Evolutionary conservation across 495 filamentous ascomycete species (phyloP).

Genomic region (Neurospora sp.): DNA sequence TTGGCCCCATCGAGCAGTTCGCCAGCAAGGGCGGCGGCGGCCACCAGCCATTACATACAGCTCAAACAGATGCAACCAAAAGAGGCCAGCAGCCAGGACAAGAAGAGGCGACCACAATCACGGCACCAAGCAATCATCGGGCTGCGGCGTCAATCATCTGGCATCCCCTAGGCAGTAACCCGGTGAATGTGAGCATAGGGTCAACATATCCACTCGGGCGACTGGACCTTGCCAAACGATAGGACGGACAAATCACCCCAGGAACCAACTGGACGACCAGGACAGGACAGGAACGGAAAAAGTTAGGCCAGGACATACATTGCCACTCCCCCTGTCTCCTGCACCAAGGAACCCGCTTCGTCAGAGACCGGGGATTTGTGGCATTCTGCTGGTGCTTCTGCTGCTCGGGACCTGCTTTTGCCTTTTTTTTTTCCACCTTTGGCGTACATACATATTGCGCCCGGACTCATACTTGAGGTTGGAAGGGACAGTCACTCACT

Average conservation of each 20-base stretch:
- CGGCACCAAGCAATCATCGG: not conserved
- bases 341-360: slow-evolving; percentile 11
- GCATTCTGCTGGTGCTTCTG: not conserved
- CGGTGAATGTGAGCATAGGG: not conserved
- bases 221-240: not conserved
- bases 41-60: slow-evolving; percentile 4
- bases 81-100: not conserved
- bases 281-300: not conserved
- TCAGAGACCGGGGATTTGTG: not conserved
- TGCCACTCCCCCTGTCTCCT: slow-evolving; percentile 18
- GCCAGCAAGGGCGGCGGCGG: slow-evolving; percentile 13
- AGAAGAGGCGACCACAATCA: not conserved
- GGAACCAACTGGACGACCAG: not conserved
- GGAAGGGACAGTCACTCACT: not conserved
- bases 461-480: not conserved
- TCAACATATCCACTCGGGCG: slow-evolving; percentile 8
- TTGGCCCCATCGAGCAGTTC: slow-evolving; percentile 6
- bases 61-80: slow-evolving; percentile 12
- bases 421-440: slow-evolving; percentile 1
- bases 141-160: not conserved
- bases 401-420: slow-evolving; percentile 18
- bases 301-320: slow-evolving; percentile 3
- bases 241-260: not conserved
- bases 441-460: slow-evolving; percentile 2
- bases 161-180: not conserved